phyloP scores from a whole-genome alignment of 2,329 filamentous ascomycete species.

The Keithomyces neogunnii region DNA sequence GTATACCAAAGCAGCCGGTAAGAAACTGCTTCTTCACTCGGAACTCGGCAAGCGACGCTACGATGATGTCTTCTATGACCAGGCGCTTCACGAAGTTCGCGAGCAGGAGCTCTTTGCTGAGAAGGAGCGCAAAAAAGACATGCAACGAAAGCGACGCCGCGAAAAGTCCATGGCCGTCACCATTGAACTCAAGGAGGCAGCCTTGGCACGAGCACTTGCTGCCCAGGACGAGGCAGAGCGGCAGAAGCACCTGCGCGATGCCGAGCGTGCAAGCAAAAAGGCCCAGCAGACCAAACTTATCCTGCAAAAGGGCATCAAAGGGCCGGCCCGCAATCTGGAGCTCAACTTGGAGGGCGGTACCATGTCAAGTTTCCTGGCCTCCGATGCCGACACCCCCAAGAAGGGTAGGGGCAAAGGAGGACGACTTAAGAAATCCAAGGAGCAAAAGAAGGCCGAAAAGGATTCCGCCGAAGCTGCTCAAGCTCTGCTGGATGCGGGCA shows the following conservation, averaged over 20 bases:
- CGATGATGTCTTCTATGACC: constrained; percentile 66
- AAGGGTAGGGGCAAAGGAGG: constrained; percentile 51
- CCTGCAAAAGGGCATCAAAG: constrained; percentile 79
- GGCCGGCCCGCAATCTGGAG: constrained; percentile 59
- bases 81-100: constrained; percentile 78
- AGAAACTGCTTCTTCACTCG: constrained; percentile 59
- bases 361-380: constrained; percentile 74
- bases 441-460: constrained; percentile 75
- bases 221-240: constrained; percentile 77
- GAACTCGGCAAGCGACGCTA: constrained; percentile 68
- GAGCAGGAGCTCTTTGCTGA: constrained; percentile 86
- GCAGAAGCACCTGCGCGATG: constrained; percentile 72
- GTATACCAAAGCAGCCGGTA: constrained; percentile 48
- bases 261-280: constrained; percentile 86
- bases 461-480: constrained; percentile 81
- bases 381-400: constrained; percentile 45
- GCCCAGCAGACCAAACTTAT: constrained; percentile 83
- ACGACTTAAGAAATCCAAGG: constrained; percentile 84
- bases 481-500: constrained; percentile 70
- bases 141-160: constrained; percentile 92
- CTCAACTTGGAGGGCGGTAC: constrained; percentile 77
- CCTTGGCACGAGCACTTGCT: constrained; percentile 67
- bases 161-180: constrained; percentile 95
- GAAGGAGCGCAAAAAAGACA: constrained; percentile 99
- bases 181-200: constrained; percentile 81